Conservation (phyloP, 495 filamentous ascomycete genomes). For the Thozetella sp. region DNA sequence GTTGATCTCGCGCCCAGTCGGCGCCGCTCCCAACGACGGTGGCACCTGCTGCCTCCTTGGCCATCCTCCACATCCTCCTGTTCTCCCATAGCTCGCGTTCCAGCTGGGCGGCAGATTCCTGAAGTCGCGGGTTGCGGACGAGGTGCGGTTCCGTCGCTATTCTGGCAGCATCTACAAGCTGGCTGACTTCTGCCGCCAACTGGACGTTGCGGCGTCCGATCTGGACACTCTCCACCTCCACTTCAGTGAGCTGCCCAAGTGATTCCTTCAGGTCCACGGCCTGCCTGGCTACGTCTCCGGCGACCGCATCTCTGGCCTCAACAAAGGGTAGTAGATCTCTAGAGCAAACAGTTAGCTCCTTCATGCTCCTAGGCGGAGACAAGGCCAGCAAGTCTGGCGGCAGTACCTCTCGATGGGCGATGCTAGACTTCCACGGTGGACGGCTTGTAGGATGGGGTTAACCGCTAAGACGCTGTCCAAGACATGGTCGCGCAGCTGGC, state of each 20-base stretch:
- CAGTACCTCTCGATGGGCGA: constrained; percentile 67
- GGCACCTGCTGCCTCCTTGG: constrained; percentile 74
- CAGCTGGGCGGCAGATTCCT: constrained; percentile 50
- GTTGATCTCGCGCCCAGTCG: constrained; percentile 76
- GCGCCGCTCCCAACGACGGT: constrained; percentile 82
- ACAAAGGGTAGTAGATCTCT: constrained; percentile 68
- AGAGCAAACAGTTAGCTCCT: constrained; percentile 5
- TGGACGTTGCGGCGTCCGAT: constrained; percentile 61
- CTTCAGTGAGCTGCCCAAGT: constrained; percentile 46
- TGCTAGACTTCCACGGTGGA: constrained; percentile 68
- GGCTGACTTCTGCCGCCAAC: constrained; percentile 60
- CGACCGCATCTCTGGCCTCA: constrained; percentile 66
- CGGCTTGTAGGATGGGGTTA: constrained; percentile 74
- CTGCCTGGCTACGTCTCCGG: constrained; percentile 59
- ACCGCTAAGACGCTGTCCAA: constrained; percentile 66
- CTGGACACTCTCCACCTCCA: constrained; percentile 57
- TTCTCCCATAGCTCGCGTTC: constrained; percentile 58
- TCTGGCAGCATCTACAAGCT: constrained; percentile 56
- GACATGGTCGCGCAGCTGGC: constrained; percentile 67
- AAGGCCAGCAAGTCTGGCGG: constrained; percentile 8
- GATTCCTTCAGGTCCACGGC: constrained; percentile 49
- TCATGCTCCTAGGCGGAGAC: not conserved
- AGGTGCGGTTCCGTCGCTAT: constrained; percentile 46
- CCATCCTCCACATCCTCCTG: constrained; percentile 66
- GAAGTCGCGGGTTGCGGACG: constrained; percentile 50